Evolutionary conservation across 2,329 filamentous ascomycete species (phyloP).

Genomic region (Ilyonectria mors-panacis): DNA sequence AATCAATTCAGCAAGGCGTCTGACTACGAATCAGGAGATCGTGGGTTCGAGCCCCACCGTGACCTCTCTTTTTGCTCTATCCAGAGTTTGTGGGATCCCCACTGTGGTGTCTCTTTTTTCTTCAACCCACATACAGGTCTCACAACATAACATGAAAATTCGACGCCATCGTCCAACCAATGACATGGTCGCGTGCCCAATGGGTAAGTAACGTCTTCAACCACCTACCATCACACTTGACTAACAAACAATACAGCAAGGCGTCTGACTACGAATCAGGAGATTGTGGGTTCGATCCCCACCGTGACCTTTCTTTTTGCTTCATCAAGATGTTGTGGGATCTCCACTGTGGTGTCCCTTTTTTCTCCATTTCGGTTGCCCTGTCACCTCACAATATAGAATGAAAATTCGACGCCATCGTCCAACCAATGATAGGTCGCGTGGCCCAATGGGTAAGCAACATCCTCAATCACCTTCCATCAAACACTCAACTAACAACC

Average conservation of each 20-base stretch:
- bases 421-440: constrained; percentile 11
- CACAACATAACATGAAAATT: not conserved
- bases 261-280: constrained; percentile 50
- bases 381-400: not conserved
- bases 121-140: not conserved
- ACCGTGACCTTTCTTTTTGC: constrained; percentile 41
- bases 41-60: constrained; percentile 48
- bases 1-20: constrained; percentile 45
- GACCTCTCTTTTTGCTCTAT: constrained; percentile 35
- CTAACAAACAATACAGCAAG: constrained; percentile 24
- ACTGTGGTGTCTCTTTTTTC: not conserved
- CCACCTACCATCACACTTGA: not conserved
- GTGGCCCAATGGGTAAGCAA: constrained; percentile 15
- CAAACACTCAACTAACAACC: not conserved
- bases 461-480: not conserved
- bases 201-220: not conserved
- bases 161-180: not conserved
- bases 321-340: not conserved
- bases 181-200: constrained; percentile 26
- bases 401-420: not conserved
- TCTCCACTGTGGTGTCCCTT: not conserved
- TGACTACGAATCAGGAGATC: constrained; percentile 51
- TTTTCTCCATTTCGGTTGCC: not conserved
- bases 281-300: constrained; percentile 49
- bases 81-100: not conserved